Percentiles rank a stretch among this genome's conserved stretches.
phyloP scores from a whole-genome alignment of 2,329 filamentous ascomycete species.

The Apiospora sp. region DNA sequence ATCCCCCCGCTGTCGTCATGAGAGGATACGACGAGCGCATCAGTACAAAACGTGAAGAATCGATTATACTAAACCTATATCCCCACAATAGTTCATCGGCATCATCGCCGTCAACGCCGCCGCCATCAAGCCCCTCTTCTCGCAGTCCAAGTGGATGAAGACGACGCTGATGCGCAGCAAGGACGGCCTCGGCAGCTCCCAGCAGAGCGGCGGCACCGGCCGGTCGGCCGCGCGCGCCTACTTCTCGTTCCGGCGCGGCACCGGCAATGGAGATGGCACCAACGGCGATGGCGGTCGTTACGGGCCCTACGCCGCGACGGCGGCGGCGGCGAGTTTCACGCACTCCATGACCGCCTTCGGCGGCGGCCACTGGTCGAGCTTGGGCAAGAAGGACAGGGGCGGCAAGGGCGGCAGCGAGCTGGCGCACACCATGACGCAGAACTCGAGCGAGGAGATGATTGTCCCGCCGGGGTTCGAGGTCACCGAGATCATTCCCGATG shows the following conservation, averaged over 20 bases:
- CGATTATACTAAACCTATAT: no score
- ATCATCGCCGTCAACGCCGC: slow-evolving; percentile 53
- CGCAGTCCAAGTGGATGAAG: slow-evolving; percentile 42
- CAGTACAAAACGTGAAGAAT: neutral
- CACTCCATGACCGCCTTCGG: neutral
- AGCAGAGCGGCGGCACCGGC: slow-evolving; percentile 13
- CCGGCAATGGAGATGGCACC: neutral
- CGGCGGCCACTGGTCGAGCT: neutral
- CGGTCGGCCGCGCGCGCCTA: slow-evolving; percentile 4
- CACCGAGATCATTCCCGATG: slow-evolving; percentile 10
- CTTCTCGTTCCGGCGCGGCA: neutral
- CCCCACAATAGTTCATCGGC: slow-evolving; percentile 46
- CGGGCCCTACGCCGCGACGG: neutral
- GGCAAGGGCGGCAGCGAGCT: neutral
- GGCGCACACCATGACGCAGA: neutral
- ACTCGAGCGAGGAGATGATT: slow-evolving; percentile 21
- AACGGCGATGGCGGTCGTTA: neutral
- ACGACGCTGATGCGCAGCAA: slow-evolving; percentile 43
- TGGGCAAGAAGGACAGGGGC: neutral
- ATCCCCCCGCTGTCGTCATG: neutral
- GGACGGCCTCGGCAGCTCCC: slow-evolving; percentile 33
- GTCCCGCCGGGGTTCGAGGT: slow-evolving; percentile 7
- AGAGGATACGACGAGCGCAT: neutral
- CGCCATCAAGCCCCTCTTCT: slow-evolving; percentile 50
- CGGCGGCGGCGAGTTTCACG: neutral